Conservation (phyloP, 2,329 filamentous ascomycete species). For the Alternaria longipes region DNA sequence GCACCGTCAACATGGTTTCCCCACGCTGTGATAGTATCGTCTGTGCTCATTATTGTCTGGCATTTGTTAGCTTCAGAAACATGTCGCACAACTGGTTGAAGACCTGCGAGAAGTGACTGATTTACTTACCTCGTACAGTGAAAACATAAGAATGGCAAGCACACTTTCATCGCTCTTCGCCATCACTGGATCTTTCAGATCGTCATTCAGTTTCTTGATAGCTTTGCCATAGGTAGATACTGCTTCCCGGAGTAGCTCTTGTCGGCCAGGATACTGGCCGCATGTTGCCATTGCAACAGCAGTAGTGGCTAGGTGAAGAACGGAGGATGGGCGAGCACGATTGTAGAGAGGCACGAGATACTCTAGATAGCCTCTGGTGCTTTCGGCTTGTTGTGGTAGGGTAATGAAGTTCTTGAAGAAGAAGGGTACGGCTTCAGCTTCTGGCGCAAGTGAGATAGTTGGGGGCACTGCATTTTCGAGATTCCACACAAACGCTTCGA, state of each 20-base stretch:
- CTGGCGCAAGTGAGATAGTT: constrained; percentile 42
- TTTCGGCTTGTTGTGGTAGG: constrained; percentile 50
- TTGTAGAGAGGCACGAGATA: constrained; percentile 52
- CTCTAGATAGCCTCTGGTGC: constrained; percentile 51
- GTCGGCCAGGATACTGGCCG: constrained; percentile 50
- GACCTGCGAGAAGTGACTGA: constrained; percentile 26
- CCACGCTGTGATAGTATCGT: constrained; percentile 51
- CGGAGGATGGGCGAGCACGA: constrained; percentile 43
- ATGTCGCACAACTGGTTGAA: constrained; percentile 14
- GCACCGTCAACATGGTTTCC: constrained; percentile 54
- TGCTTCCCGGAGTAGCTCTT: constrained; percentile 46
- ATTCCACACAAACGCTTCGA: constrained; percentile 45
- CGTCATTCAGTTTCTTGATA: constrained; percentile 48
- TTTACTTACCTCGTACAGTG: constrained; percentile 53
- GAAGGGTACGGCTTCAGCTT: constrained; percentile 52
- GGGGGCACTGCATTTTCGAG: constrained; percentile 38
- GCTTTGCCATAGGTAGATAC: constrained; percentile 50
- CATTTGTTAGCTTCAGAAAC: constrained; percentile 22
- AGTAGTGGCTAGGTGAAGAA: constrained; percentile 52
- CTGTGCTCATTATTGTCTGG: constrained; percentile 51
- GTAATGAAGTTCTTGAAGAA: constrained; percentile 55
- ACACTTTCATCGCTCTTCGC: constrained; percentile 52
- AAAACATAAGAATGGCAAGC: constrained; percentile 53
- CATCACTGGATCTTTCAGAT: constrained; percentile 47
- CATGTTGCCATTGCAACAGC: constrained; percentile 51